Conservation (phyloP, 1,284 basidiomycete species). For the Sporisorium graminicola region DNA sequence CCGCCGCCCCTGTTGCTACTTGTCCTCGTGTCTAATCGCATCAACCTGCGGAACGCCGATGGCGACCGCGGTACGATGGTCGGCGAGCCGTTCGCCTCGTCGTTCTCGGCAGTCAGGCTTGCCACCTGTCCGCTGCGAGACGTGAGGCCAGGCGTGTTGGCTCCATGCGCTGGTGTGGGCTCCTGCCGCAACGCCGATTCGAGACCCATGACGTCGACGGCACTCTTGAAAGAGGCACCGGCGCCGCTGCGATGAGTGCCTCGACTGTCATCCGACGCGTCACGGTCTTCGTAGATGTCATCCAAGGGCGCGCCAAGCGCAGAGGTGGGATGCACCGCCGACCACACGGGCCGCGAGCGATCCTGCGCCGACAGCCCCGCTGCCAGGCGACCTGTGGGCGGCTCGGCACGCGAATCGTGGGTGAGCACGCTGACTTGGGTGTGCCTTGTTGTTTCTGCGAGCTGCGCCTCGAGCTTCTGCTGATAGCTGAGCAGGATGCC, state of each 20-base stretch:
- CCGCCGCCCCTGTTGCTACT: constrained; percentile 11
- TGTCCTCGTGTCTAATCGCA: constrained; percentile 10
- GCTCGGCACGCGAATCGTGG: background rate
- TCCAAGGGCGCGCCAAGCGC: constrained; percentile 26
- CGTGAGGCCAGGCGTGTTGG: background rate
- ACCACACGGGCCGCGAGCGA: background rate
- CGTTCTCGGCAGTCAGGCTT: constrained; percentile 14
- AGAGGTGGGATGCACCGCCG: background rate
- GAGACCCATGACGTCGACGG: constrained; percentile 24
- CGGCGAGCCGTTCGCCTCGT: constrained; percentile 9
- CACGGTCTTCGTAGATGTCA: constrained; percentile 31
- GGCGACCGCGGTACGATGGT: constrained; percentile 9
- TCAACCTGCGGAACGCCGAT: constrained; percentile 20
- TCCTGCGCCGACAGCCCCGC: background rate
- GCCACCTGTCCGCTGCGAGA: constrained; percentile 14
- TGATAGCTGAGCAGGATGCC: constrained; percentile 36
- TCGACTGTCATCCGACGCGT: constrained; percentile 15
- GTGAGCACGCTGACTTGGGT: constrained; percentile 21
- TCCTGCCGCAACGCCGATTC: constrained; percentile 29
- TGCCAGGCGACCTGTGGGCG: background rate
- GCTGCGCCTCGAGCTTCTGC: constrained; percentile 28
- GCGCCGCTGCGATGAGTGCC: constrained; percentile 20
- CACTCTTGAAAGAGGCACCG: constrained; percentile 22
- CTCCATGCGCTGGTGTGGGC: constrained; percentile 7
- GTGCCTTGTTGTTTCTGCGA: constrained; percentile 28